phyloP scores from a whole-genome alignment of 768 basidiomycete genomes.

The Hydnomerulius pinastri region DNA sequence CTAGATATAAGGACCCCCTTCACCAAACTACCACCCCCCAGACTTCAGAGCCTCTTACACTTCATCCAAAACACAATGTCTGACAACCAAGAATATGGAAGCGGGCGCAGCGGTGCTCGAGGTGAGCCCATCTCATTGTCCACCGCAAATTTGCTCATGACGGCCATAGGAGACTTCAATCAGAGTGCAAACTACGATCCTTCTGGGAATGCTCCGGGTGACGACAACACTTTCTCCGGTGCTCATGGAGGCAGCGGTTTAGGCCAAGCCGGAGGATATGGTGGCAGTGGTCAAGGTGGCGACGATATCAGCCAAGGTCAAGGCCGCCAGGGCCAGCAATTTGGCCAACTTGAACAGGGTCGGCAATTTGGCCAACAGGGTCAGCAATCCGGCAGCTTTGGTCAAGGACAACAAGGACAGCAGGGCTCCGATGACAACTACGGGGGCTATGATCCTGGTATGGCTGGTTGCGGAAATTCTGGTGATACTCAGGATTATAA shows the following conservation, averaged over 20 bases:
- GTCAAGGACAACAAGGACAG: background rate
- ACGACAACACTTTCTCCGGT: slow-evolving; percentile 1
- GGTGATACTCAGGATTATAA: background rate
- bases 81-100: background rate
- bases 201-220: background rate
- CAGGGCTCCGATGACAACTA: background rate
- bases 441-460: slow-evolving; percentile 6
- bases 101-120: background rate
- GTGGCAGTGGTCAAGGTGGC: background rate
- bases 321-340: too few relatives aligned
- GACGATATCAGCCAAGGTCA: too few relatives aligned
- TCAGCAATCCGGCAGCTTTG: background rate
- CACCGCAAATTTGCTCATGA: background rate
- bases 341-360: too few relatives aligned
- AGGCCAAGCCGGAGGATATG: slow-evolving; percentile 7
- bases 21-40: too few relatives aligned
- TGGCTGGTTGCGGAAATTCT: slow-evolving; percentile 2
- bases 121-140: background rate
- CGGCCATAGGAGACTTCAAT: slow-evolving; percentile 5
- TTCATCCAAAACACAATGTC: background rate
- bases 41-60: background rate
- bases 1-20: too few relatives aligned
- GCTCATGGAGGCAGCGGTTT: slow-evolving; percentile 5
- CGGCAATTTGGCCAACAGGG: background rate
- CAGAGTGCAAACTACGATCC: background rate